Evolutionary conservation across 2,329 filamentous ascomycete genomes (phyloP).

Genomic region (Aspergillus glaucus): DNA sequence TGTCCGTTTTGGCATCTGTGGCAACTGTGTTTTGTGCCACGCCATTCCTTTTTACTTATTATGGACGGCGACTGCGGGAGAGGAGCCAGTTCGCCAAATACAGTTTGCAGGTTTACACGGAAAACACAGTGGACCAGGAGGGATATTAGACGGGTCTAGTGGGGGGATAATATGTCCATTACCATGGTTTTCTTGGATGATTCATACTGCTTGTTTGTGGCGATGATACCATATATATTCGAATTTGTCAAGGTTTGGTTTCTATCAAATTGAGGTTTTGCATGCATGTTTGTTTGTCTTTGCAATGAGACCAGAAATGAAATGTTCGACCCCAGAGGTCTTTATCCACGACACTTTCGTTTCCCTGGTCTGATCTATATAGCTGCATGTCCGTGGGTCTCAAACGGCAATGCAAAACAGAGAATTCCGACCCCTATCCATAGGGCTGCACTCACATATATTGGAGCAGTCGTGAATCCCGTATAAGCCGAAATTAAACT

Average conservation of each 20-base stretch:
- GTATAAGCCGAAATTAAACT: constrained; percentile 40
- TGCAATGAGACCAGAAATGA: too few species aligned
- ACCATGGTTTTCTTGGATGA: background rate
- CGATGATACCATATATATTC: too few species aligned
- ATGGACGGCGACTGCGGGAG: constrained; percentile 26
- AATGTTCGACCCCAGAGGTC: too few species aligned
- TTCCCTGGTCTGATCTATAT: constrained; percentile 4
- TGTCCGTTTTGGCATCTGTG: constrained; percentile 32
- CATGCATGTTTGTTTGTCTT: too few species aligned
- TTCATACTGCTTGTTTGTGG: too few species aligned
- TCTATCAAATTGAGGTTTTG: too few species aligned
- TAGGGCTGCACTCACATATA: constrained; percentile 41
- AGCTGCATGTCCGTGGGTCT: constrained; percentile 34
- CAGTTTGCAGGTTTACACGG: constrained; percentile 20
- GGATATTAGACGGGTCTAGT: constrained; percentile 13
- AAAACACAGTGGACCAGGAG: constrained; percentile 20
- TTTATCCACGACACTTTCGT: too few species aligned
- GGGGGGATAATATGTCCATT: background rate
- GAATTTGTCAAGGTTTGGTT: too few species aligned
- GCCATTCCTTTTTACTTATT: constrained; percentile 27
- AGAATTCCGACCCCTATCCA: constrained; percentile 40
- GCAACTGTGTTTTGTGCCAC: constrained; percentile 35
- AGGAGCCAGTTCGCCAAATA: constrained; percentile 31
- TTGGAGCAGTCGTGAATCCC: constrained; percentile 39
- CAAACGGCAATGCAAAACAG: constrained; percentile 40